Conservation (phyloP, 352 stramenopile species). For the Globisporangium takayamanum region DNA sequence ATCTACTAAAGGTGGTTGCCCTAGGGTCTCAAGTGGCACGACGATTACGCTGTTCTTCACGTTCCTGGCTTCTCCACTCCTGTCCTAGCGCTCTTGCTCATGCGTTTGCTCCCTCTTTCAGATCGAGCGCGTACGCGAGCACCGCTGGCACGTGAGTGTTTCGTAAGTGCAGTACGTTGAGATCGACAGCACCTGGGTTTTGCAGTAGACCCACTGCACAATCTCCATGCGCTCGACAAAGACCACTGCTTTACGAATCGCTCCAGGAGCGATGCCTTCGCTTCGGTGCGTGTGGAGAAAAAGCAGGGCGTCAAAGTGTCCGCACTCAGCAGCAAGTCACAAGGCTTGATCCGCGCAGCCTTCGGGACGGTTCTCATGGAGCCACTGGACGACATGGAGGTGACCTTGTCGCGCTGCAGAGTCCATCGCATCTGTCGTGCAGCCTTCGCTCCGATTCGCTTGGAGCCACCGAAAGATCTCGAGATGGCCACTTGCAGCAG, state of each 20-base stretch:
- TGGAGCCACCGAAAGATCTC: too few relatives aligned
- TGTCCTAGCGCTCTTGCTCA: too few relatives aligned
- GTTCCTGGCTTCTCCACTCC: too few relatives aligned
- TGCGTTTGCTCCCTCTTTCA: too few relatives aligned
- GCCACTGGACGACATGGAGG: background rate
- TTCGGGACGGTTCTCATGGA: background rate
- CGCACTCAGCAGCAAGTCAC: background rate
- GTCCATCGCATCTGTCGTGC: background rate
- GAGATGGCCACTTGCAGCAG: too few relatives aligned
- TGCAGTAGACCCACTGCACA: background rate
- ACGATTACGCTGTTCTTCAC: too few relatives aligned
- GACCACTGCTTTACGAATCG: background rate
- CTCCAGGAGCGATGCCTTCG: background rate
- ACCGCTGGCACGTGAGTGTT: background rate
- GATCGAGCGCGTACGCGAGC: background rate
- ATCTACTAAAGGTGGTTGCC: too few relatives aligned
- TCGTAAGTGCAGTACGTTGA: background rate
- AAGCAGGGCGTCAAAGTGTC: constrained; percentile 2
- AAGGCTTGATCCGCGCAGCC: background rate
- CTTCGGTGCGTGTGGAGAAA: constrained; percentile 9
- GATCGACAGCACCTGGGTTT: background rate
- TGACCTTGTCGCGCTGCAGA: background rate
- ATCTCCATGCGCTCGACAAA: background rate
- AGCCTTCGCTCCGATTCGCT: too few relatives aligned
- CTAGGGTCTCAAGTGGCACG: too few relatives aligned